Conservation (phyloP, 495 filamentous ascomycete genomes). For the Cetradonia linearis region DNA sequence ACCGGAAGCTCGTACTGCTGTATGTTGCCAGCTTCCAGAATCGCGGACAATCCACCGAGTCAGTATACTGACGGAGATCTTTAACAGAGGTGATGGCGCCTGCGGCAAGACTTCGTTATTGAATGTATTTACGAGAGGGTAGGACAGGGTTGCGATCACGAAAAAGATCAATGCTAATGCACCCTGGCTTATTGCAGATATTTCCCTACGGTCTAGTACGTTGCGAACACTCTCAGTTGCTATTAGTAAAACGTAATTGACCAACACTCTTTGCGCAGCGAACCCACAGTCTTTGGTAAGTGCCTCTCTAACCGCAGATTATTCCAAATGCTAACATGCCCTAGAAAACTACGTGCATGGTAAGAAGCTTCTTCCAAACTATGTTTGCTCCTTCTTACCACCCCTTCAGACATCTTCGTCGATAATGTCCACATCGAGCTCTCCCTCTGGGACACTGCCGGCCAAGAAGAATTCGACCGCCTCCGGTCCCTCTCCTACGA, state of each 20-base stretch:
- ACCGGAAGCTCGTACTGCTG: constrained; percentile 96
- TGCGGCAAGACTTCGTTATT: constrained; percentile 95
- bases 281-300: constrained; percentile 89
- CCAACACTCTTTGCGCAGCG: constrained; percentile 35
- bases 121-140: constrained; percentile 99
- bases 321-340: background rate
- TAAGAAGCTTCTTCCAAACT: constrained; percentile 32
- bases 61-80: constrained; percentile 21
- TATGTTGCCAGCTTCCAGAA: constrained; percentile 39
- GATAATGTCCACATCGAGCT: constrained; percentile 93
- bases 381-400: constrained; percentile 18
- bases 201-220: constrained; percentile 94
- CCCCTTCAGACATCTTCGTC: constrained; percentile 77
- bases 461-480: constrained; percentile 98
- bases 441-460: constrained; percentile 95
- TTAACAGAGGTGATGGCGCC: constrained; percentile 78
- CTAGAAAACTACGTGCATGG: constrained; percentile 98
- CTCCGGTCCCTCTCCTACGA: constrained; percentile 92
- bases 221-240: constrained; percentile 9
- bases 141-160: constrained; percentile 26
- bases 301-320: constrained; percentile 12
- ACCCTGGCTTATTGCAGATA: constrained; percentile 46
- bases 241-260: constrained; percentile 4
- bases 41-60: background rate
- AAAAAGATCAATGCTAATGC: constrained; percentile 15